Evolutionary conservation across 768 basidiomycete species (phyloP).

Genomic region (Rhodocollybia butyracea): DNA sequence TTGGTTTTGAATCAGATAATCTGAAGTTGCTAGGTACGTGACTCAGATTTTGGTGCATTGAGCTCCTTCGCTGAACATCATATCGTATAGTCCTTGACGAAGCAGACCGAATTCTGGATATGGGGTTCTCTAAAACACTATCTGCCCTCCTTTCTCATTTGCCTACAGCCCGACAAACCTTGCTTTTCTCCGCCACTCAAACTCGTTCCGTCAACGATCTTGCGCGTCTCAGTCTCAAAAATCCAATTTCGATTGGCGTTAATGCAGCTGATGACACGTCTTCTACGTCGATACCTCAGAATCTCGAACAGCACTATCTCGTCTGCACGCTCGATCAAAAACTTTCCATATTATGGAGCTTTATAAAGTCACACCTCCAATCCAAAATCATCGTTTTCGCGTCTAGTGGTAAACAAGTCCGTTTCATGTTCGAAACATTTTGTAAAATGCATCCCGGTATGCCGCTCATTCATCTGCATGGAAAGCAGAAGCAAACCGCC

Average conservation of each 20-base stretch:
- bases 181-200: conserved; percentile 97
- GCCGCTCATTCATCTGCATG: conserved; percentile 90
- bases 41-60: neutral
- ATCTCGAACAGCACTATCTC: conserved; percentile 87
- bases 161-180: conserved; percentile 87
- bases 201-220: conserved; percentile 86
- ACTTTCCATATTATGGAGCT: conserved; percentile 88
- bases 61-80: conserved; percentile 2
- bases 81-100: conserved; percentile 79
- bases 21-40: conserved; percentile 84
- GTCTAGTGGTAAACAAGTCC: conserved; percentile 95
- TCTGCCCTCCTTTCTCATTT: conserved; percentile 91
- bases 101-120: conserved; percentile 94
- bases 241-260: conserved; percentile 73
- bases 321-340: conserved; percentile 83
- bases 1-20: conserved; percentile 89
- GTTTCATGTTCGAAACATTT: conserved; percentile 94
- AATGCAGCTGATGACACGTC: conserved; percentile 42
- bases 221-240: conserved; percentile 83
- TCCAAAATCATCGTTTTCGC: conserved; percentile 91
- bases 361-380: conserved; percentile 91
- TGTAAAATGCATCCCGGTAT: conserved; percentile 94
- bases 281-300: conserved; percentile 57
- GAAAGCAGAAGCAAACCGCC: conserved; percentile 94
- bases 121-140: conserved; percentile 89